Base-by-base conservation (phyloP, 2,329 filamentous ascomycete genomes). In the Talaromyces piceae region DNA sequence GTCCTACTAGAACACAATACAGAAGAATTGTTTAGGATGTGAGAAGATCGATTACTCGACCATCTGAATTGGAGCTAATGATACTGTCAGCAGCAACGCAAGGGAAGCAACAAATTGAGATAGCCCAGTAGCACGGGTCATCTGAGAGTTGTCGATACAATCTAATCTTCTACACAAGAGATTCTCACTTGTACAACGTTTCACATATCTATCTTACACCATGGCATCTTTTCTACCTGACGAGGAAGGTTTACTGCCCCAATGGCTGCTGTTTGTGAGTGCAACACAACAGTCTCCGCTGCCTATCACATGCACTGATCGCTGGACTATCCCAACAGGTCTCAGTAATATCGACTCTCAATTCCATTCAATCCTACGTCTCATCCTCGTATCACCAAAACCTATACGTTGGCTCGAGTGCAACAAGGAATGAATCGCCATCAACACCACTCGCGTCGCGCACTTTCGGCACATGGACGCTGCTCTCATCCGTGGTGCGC, bases 391-490 rank as follows among this genome's bases (percentile, higher is more conserved):
- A 88, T 73, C 90, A 90, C 6, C 82, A 84, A n/a, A 86, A 88
- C 67, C 81, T 97, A 64, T 98, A 97, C 63, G 68, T 61, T 46
- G 59, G 54, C 56, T 82, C 81, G 61, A 70, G 82, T 18, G 68
- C 73, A 25, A 66, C 76, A 58, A 81, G 82, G 47, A 60, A 72
- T 39, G 67, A 66, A 27, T 70, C 73, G 53, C 77, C 68, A 69
- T 80, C 88, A 51, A 91, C 87, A 5, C 82, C 86, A 4, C 81
- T 95, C 26, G 84, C 83, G 9, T 84, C 84, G 23, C 84, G 88
- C 57, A 83, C 88, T 18, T 95, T 95, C 67, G 90, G 87, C 49
- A 93, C 88, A 26, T 96, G 90, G 84, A 94, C 91, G 0, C 78
- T 91, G 52, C 76, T 95, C 53, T 84, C 86, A 5, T 80, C 83